A percentile compares a stretch with the other conserved stretches of the same genome.
Conservation (phyloP, 139 green algal species). For the Marvania coccoides region DNA sequence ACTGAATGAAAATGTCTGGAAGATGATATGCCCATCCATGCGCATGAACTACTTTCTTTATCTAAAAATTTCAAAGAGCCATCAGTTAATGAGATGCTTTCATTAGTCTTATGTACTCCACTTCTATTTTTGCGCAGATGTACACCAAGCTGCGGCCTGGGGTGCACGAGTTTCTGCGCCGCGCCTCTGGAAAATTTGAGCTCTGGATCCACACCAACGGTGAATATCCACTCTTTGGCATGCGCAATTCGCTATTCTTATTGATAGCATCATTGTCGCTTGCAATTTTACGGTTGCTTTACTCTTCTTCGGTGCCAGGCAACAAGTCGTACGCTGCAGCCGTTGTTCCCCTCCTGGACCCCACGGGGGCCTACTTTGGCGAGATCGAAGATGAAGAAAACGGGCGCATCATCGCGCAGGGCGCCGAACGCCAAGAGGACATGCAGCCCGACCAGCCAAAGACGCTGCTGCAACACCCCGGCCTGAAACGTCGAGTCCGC, state of each 20-base stretch:
- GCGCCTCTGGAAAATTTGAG: slow-evolving; percentile 49
- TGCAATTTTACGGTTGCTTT: too few species aligned
- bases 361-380: slow-evolving; percentile 50
- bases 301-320: neutral
- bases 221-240: neutral
- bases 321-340: slow-evolving; percentile 73
- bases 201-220: slow-evolving; percentile 95
- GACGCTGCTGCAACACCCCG: slow-evolving; percentile 13
- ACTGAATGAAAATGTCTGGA: too few species aligned
- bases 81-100: too few species aligned
- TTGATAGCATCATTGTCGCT: too few species aligned
- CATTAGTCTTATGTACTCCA: too few species aligned
- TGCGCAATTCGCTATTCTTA: too few species aligned
- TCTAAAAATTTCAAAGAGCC: too few species aligned
- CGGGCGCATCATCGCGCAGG: slow-evolving; percentile 55
- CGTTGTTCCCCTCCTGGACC: slow-evolving; percentile 80
- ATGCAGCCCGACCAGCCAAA: slow-evolving; percentile 18
- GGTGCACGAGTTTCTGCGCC: slow-evolving; percentile 51
- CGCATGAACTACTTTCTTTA: too few species aligned
- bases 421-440: slow-evolving; percentile 8
- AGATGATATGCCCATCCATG: too few species aligned
- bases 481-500: slow-evolving; percentile 7
- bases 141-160: slow-evolving; percentile 90
- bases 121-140: slow-evolving; percentile 21
- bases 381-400: too few species aligned